Percentiles rank a stretch among this genome's conserved stretches.
phyloP scores from a whole-genome alignment of 306 rosid species.

The Mimosa pudica region DNA sequence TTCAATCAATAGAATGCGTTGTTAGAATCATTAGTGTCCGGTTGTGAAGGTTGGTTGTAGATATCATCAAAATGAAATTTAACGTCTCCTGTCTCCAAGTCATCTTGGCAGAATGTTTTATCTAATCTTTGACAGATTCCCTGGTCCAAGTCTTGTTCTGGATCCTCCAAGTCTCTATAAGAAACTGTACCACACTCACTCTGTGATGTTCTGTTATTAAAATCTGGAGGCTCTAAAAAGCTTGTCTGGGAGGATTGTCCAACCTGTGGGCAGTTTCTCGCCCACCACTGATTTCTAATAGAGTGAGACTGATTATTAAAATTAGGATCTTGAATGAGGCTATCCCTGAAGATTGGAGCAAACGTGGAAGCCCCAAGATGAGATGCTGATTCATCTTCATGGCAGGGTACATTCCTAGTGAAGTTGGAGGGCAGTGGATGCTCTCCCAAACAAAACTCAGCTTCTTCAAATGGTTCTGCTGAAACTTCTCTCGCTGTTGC shows the following conservation, averaged over 20 bases:
- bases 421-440: slow-evolving; percentile 53
- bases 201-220: slow-evolving; percentile 39
- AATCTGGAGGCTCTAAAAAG: slow-evolving; percentile 87
- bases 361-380: slow-evolving; percentile 75
- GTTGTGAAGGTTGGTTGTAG: slow-evolving; percentile 62
- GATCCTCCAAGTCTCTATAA: slow-evolving; percentile 67
- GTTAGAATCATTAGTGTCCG: slow-evolving; percentile 44
- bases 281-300: slow-evolving; percentile 80
- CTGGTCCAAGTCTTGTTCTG: slow-evolving; percentile 54
- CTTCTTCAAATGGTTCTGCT: slow-evolving; percentile 43
- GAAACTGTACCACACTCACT: slow-evolving; percentile 48
- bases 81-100: slow-evolving; percentile 59
- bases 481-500: slow-evolving; percentile 32
- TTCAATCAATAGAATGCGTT: slow-evolving; percentile 46
- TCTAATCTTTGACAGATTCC: slow-evolving; percentile 46
- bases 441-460: slow-evolving; percentile 48
- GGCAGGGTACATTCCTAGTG: slow-evolving; percentile 38
- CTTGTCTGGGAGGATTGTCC: slow-evolving; percentile 58
- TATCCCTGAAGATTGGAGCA: slow-evolving; percentile 57
- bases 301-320: slow-evolving; percentile 30
- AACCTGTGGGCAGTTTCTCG: slow-evolving; percentile 44
- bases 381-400: slow-evolving; percentile 52
- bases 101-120: slow-evolving; percentile 49
- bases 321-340: slow-evolving; percentile 49
- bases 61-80: slow-evolving; percentile 82